phyloP scores from a whole-genome alignment of 2,329 filamentous ascomycete species.

The Blastomyces parvus region DNA sequence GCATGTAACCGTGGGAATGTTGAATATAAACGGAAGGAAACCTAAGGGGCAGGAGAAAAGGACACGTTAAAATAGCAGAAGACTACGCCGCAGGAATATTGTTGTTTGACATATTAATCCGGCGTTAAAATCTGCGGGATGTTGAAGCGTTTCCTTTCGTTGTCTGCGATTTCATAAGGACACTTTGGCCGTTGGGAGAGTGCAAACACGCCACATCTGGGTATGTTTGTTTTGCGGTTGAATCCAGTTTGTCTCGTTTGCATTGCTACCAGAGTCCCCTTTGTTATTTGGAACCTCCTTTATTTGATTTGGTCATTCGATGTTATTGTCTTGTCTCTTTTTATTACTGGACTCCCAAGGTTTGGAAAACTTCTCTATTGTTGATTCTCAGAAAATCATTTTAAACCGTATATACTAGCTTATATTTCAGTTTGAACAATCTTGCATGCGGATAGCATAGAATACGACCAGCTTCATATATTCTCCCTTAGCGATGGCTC shows the following conservation, averaged over 20 bases:
- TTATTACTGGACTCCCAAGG: no score
- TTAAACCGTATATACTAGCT: background rate
- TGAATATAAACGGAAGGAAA: background rate
- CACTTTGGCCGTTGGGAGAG: constrained; percentile 16
- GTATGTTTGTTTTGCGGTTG: constrained; percentile 11
- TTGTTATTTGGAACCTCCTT: background rate
- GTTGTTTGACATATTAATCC: background rate
- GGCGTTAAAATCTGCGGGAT: background rate
- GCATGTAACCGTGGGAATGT: background rate
- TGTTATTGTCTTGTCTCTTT: no score
- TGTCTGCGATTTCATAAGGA: constrained; percentile 11
- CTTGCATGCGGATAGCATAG: background rate
- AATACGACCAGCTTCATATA: background rate
- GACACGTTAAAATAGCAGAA: constrained; percentile 15
- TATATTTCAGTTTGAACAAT: background rate
- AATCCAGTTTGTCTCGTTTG: constrained; percentile 7
- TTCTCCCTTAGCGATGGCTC: background rate
- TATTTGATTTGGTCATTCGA: no score
- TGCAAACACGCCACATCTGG: constrained; percentile 16
- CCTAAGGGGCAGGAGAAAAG: constrained; percentile 8
- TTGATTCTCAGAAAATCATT: background rate
- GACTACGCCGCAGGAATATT: background rate
- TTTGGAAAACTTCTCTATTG: background rate
- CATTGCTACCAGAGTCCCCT: background rate
- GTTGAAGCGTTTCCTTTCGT: background rate